Conservation (phyloP, 805 yeast species). For the Tetrapisispora namnaoensis region DNA sequence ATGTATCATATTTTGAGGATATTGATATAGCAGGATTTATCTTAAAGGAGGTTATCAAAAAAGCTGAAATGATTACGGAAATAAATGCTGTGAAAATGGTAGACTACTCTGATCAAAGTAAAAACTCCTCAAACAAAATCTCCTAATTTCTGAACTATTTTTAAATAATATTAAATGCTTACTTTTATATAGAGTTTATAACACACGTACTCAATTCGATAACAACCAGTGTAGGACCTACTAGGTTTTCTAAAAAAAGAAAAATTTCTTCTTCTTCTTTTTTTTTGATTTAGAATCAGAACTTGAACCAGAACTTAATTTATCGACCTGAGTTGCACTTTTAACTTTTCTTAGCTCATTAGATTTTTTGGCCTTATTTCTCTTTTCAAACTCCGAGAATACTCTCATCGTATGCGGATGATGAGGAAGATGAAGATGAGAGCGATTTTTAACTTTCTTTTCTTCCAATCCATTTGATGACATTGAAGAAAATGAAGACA, state of each 20-base stretch:
- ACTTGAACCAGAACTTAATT: constrained; percentile 4
- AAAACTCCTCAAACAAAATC: background rate
- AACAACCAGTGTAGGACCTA: background rate
- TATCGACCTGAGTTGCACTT: constrained; percentile 22
- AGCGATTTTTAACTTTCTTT: background rate
- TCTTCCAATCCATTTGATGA: background rate
- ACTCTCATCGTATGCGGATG: background rate
- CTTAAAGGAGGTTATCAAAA: constrained; percentile 41
- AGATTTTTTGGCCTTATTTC: background rate
- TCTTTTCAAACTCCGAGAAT: constrained; percentile 4
- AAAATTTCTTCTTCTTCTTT: constrained; percentile 3
- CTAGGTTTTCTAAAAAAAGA: background rate
- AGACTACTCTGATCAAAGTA: background rate
- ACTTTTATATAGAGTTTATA: background rate
- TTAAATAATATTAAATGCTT: background rate
- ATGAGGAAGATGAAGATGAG: background rate
- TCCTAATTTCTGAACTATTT: background rate
- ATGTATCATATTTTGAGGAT: constrained; percentile 81
- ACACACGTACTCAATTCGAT: no score
- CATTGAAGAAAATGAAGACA: background rate
- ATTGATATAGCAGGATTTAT: constrained; percentile 74
- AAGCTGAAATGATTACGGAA: background rate
- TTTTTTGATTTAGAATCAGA: background rate
- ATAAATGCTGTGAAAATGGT: background rate
- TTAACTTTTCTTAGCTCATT: constrained; percentile 13